These are phyloP conservation scores for Saccharomycopsis selenospora DNA, from an alignment of 805 yeast genomes.

Conservation along the genomic window DNA sequence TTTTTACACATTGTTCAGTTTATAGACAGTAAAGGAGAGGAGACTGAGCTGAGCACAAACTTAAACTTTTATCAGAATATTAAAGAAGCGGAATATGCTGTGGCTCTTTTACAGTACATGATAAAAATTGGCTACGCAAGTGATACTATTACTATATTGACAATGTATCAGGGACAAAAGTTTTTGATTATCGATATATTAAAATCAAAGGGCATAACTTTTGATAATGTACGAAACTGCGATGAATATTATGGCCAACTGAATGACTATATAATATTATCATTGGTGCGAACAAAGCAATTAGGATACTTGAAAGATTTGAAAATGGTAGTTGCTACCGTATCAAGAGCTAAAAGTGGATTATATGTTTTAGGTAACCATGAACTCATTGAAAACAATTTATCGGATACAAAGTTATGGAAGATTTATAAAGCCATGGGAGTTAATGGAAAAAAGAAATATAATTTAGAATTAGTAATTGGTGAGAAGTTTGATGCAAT, in stretches of 20 bases:
- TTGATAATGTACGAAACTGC: conserved; percentile 3
- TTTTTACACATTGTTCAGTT: conserved; percentile 30
- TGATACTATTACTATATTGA: conserved; percentile 32
- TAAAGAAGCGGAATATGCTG: conserved; percentile 41
- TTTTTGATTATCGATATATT: conserved; percentile 38
- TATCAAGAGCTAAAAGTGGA: conserved; percentile 30
- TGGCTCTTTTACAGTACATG: conserved; percentile 41
- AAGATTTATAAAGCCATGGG: not conserved
- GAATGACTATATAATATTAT: conserved; percentile 30
- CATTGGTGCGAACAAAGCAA: conserved; percentile 30
- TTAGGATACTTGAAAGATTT: conserved; percentile 25
- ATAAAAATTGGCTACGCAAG: conserved; percentile 37
- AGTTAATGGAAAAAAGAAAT: not conserved
- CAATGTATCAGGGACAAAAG: conserved; percentile 35
- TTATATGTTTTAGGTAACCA: conserved; percentile 28
- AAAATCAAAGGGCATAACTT: conserved; percentile 25
- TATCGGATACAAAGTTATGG: not conserved
- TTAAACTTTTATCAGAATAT: conserved; percentile 30
- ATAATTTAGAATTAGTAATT: not conserved
- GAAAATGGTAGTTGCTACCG: conserved; percentile 25
- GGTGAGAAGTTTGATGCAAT: not conserved
- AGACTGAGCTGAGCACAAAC: conserved; percentile 24
- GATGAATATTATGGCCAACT: conserved; percentile 21
- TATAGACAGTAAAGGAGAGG: conserved; percentile 29
- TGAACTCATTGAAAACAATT: not conserved